Percentiles rank a stretch among this genome's conserved stretches.
Evolutionary conservation across 306 rosid species (phyloP).

Genomic region (Ziziphus jujuba): DNA sequence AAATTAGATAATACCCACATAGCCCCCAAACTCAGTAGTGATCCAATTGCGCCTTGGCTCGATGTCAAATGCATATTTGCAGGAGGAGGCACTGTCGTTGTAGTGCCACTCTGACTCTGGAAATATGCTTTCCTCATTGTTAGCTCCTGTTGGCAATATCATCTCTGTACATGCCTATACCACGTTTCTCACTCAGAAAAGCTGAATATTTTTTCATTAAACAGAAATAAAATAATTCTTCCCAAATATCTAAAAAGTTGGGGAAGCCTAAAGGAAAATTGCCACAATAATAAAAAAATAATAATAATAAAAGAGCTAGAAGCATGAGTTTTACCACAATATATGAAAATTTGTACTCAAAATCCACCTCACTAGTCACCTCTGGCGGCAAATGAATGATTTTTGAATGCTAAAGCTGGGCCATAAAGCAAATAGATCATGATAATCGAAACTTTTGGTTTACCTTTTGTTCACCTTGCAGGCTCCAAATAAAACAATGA

Average conservation of each 20-base stretch:
- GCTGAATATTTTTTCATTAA: too few species aligned
- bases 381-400: not conserved
- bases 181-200: not conserved
- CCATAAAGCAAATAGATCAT: not conserved
- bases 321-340: not conserved
- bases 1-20: constrained; percentile 24
- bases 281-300: not conserved
- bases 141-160: constrained; percentile 59
- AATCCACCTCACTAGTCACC: not conserved
- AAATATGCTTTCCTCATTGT: constrained; percentile 57
- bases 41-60: constrained; percentile 77
- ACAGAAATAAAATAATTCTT: too few species aligned
- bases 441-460: constrained; percentile 15
- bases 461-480: not conserved
- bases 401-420: not conserved
- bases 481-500: constrained; percentile 7
- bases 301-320: too few species aligned
- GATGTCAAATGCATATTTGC: constrained; percentile 15
- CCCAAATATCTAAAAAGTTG: too few species aligned
- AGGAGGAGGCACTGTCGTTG: constrained; percentile 7
- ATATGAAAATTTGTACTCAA: not conserved
- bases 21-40: constrained; percentile 74
- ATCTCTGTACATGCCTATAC: constrained; percentile 79
- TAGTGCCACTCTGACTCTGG: constrained; percentile 48
- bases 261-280: not conserved